These are phyloP conservation scores for Eucalyptus regnans DNA, from an alignment of 345 rosid genomes.

Conservation along the genomic window DNA sequence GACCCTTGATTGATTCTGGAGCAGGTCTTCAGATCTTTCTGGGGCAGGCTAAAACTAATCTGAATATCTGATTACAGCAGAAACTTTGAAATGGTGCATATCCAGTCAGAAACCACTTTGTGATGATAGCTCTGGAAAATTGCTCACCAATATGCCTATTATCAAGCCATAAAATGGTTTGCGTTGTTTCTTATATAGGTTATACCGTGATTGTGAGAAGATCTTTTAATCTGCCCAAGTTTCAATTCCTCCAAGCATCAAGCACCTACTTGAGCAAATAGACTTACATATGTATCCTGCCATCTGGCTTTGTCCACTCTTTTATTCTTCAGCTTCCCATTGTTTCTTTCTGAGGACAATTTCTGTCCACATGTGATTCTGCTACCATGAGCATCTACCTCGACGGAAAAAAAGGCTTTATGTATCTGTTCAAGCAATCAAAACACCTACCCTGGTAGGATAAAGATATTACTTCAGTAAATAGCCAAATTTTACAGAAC, in stretches of 20 bases:
- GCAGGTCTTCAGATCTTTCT: not conserved
- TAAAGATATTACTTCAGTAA: not conserved
- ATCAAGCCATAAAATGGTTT: not conserved
- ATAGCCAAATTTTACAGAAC: not conserved
- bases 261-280: not conserved
- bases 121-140: not conserved
- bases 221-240: not conserved
- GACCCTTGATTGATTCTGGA: not conserved
- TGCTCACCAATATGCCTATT: not conserved
- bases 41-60: not conserved
- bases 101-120: not conserved
- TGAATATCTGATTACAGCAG: not conserved
- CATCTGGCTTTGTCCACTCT: not conserved
- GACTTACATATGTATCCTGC: not conserved
- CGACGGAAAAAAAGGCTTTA: not conserved
- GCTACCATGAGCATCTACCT: not conserved
- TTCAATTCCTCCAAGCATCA: not conserved
- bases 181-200: not conserved
- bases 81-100: not conserved
- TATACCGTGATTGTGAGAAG: not conserved
- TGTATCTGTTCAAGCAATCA: not conserved
- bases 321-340: not conserved
- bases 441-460: not conserved
- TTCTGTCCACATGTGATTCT: not conserved
- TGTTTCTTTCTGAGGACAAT: not conserved